Conservation (phyloP, 164 flowering plant genomes). For the Annona squamosa region DNA sequence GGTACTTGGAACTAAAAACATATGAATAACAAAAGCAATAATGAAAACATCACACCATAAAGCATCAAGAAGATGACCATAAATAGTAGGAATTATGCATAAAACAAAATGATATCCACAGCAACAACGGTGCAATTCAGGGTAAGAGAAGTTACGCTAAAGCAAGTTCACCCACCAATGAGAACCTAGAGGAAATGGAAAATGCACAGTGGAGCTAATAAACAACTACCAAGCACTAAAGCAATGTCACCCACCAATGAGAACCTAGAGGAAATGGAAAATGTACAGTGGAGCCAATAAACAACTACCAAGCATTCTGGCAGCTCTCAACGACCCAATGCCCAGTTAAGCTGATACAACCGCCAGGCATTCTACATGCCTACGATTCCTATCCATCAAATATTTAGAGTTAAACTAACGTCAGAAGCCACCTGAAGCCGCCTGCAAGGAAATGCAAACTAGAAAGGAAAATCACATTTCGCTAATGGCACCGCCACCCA, state of each 20-base stretch:
- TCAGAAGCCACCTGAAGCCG: background rate
- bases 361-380: background rate
- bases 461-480: background rate
- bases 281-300: background rate
- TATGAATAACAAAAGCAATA: no score
- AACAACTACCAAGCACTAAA: background rate
- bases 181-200: background rate
- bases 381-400: background rate
- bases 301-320: background rate
- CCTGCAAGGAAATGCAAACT: background rate
- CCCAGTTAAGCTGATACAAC: background rate
- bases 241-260: background rate
- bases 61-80: background rate
- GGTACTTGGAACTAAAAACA: background rate
- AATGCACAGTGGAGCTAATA: background rate
- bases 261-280: background rate
- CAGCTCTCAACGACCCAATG: background rate
- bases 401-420: background rate
- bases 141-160: background rate
- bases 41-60: background rate
- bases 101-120: background rate
- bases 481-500: background rate
- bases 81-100: background rate
- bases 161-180: background rate
- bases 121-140: background rate